These are phyloP conservation scores for Podospora anserina DNA, from an alignment of 495 filamentous ascomycete species.

Conservation along the genomic window DNA sequence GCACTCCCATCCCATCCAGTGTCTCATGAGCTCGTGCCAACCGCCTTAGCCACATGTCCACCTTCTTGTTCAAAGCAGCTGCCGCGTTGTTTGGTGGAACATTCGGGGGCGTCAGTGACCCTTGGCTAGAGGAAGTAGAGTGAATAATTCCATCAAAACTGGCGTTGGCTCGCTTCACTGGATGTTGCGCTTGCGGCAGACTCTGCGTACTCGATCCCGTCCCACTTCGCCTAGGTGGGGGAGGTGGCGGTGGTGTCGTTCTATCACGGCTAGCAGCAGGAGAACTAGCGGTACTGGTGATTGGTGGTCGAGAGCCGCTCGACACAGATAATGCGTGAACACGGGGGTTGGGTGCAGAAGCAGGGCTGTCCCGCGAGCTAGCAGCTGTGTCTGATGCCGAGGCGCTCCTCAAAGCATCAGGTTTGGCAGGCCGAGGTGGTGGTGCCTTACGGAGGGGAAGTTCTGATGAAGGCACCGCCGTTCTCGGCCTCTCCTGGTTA, in stretches of 20 bases:
- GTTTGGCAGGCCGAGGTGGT: constrained; percentile 63
- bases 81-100: constrained; percentile 12
- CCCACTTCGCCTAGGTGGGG: neutral
- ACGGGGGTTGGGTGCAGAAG: constrained; percentile 19
- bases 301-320: neutral
- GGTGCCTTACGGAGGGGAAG: constrained; percentile 40
- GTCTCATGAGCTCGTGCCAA: constrained; percentile 71
- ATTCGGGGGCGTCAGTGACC: constrained; percentile 5
- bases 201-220: neutral
- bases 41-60: constrained; percentile 77
- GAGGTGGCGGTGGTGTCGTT: neutral
- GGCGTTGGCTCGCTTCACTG: neutral
- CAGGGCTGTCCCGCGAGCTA: neutral
- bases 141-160: neutral
- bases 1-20: constrained; percentile 64
- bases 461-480: constrained; percentile 31
- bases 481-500: constrained; percentile 4
- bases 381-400: constrained; percentile 21
- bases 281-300: neutral
- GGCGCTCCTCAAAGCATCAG: constrained; percentile 56
- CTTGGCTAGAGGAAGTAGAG: neutral
- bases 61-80: constrained; percentile 61
- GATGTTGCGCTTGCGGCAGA: neutral
- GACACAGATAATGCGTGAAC: constrained; percentile 9
- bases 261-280: constrained; percentile 4